Evolutionary conservation across 345 rosid species (phyloP), one percentile per base, ranked within the genome.

Genomic region (Syzygium jambos): DNA sequence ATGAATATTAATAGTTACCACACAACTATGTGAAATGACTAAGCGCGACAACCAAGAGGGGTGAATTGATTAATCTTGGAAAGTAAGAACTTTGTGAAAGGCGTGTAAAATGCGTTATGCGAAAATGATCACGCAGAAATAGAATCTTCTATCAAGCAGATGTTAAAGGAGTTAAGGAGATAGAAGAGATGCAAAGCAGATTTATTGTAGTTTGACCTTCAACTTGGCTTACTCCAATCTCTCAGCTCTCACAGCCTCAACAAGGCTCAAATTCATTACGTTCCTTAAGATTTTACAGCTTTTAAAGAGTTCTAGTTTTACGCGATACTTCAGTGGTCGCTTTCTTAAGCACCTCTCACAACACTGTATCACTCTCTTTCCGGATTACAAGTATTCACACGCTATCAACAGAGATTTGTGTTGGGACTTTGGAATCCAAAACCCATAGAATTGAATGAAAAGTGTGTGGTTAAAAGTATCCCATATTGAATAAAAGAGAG

Each of bases 281-380:
- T 27, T 27, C 0, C 77, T 29, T 1, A 10, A 29, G 77, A 65
- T 0, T 65, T 65, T 7, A 65, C 2, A 7, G 0, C 1, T 29
- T 30, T 2, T 15, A 0, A 3, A 2, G 11, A 65, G 77, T 0
- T 21, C 41, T 65, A 15, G 21, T 29, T 63, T 14, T 29, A 29
- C 5, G 2, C 41, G 9, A 63, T 29, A 0, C 22, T 29, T 14
- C 5, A 3, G 0, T 2, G 14, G 19, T 63, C 13, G 73, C 73
- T 63, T 29, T 0, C 1, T 13, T 3, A 6, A 63, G 38, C 19
- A 63, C 0, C 0, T n/a, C 19, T 63, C 38, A 13, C 38, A 3
- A n/a, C 77, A 1, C 30, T n/a, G 3, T 29, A 29, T 63, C 5
- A 4, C 16, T 29, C 38, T 63, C 77, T 29, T 63, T 63, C 5